Percentiles rank a stretch among this genome's conserved stretches.
phyloP scores from a whole-genome alignment of 176 grass and related monocot genomes.

The Phyllostachys edulis region DNA sequence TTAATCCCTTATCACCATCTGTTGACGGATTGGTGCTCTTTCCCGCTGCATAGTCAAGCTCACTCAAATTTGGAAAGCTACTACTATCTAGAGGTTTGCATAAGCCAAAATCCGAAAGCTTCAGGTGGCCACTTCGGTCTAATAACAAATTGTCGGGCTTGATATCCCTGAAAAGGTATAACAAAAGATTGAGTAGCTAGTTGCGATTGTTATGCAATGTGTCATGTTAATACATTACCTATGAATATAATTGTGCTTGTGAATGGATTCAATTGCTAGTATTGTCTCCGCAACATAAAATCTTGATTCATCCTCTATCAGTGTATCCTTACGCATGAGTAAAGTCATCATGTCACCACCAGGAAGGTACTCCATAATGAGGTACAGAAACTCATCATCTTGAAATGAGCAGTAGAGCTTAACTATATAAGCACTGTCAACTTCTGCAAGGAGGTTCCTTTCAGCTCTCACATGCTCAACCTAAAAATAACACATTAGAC shows the following conservation, averaged over 20 bases:
- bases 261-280: slow-evolving; percentile 80
- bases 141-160: slow-evolving; percentile 97
- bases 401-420: slow-evolving; percentile 86
- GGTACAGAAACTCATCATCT: slow-evolving; percentile 72
- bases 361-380: slow-evolving; percentile 83
- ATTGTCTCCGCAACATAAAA: slow-evolving; percentile 80
- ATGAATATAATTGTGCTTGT: slow-evolving; percentile 79
- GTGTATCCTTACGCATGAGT: slow-evolving; percentile 76
- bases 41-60: slow-evolving; percentile 53
- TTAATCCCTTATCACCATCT: slow-evolving; percentile 52
- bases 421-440: slow-evolving; percentile 75
- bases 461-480: slow-evolving; percentile 76
- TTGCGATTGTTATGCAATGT: neutral
- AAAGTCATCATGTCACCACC: slow-evolving; percentile 88
- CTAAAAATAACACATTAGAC: slow-evolving; percentile 43
- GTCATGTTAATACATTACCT: slow-evolving; percentile 45
- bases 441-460: slow-evolving; percentile 76
- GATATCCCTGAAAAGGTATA: slow-evolving; percentile 80
- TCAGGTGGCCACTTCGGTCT: slow-evolving; percentile 84
- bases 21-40: slow-evolving; percentile 50
- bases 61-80: slow-evolving; percentile 75
- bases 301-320: slow-evolving; percentile 67
- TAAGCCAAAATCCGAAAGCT: slow-evolving; percentile 97
- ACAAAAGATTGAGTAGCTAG: slow-evolving; percentile 28
- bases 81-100: slow-evolving; percentile 95